A percentile compares a stretch with the other conserved stretches of the same genome.
Evolutionary conservation across 208 protist genomes (phyloP).

Genomic region (Porcisia deanei): DNA sequence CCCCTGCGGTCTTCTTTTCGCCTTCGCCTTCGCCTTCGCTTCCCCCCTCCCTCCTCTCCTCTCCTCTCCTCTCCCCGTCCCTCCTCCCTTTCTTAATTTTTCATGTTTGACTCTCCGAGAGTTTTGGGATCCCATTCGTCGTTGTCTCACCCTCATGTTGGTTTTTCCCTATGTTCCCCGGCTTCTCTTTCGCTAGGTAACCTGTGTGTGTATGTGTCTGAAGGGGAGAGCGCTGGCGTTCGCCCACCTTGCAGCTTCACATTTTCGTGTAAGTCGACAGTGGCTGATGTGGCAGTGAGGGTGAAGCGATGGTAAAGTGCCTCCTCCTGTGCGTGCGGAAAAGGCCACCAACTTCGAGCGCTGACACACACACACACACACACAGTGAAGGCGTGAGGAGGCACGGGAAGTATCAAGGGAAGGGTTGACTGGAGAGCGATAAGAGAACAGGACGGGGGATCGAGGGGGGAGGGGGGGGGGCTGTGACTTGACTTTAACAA

Average conservation of each 20-base stretch:
- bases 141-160: not conserved
- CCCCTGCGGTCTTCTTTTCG: not conserved
- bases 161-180: not conserved
- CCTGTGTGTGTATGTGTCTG: not conserved
- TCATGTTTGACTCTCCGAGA: slow-evolving; percentile 4
- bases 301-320: not conserved
- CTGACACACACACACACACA: not conserved
- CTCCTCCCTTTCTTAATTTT: slow-evolving; percentile 9
- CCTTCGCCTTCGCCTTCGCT: not conserved
- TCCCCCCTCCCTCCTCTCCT: too few species aligned
- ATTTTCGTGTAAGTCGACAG: not conserved
- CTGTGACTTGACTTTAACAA: not conserved
- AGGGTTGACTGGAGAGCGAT: not conserved
- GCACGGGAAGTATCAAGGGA: not conserved
- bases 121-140: not conserved
- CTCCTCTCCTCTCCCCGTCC: not conserved
- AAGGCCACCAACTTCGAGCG: not conserved
- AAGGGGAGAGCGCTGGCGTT: not conserved
- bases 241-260: not conserved
- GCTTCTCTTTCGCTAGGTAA: not conserved
- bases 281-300: not conserved
- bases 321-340: not conserved
- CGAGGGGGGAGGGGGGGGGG: not conserved
- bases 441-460: not conserved
- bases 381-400: not conserved